Percentiles rank a stretch among this genome's conserved stretches.
Conservation (phyloP, 2,329 filamentous ascomycete genomes). For the Xylariales sp. region DNA sequence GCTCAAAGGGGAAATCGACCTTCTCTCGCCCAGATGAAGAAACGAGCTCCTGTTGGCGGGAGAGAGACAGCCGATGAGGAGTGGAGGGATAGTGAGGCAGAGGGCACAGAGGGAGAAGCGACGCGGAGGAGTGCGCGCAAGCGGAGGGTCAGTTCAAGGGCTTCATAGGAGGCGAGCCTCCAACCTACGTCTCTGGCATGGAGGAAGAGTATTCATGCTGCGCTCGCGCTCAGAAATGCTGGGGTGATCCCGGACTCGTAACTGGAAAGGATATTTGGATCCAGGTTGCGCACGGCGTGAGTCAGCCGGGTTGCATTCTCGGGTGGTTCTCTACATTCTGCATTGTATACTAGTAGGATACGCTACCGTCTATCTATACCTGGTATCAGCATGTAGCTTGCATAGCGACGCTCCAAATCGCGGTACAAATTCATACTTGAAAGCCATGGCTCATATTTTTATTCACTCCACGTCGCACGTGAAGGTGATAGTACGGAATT, state of each 20-base stretch:
- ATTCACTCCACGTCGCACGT: too few relatives aligned
- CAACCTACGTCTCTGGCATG: not conserved
- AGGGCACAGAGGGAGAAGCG: not conserved
- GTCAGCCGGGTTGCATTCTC: too few relatives aligned
- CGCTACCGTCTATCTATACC: not conserved
- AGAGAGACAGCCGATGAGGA: not conserved
- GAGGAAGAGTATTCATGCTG: not conserved
- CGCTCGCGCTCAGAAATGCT: not conserved
- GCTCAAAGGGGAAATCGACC: slow-evolving; percentile 11
- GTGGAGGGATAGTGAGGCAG: not conserved
- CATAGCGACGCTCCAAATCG: not conserved
- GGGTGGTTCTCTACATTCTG: not conserved
- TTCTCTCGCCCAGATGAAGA: not conserved
- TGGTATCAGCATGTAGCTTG: not conserved
- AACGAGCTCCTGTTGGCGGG: not conserved
- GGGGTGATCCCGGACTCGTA: too few relatives aligned
- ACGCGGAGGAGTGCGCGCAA: not conserved
- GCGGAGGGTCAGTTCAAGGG: not conserved
- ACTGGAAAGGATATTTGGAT: too few relatives aligned
- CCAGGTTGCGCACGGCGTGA: too few relatives aligned
- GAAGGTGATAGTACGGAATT: too few relatives aligned
- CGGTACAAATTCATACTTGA: not conserved
- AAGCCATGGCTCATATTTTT: too few relatives aligned
- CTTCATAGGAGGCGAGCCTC: not conserved
- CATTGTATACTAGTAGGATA: slow-evolving; percentile 2